These are phyloP conservation scores for Diphasiastrum complanatum DNA, from an alignment of 83 land plant species.

Conservation along the genomic window DNA sequence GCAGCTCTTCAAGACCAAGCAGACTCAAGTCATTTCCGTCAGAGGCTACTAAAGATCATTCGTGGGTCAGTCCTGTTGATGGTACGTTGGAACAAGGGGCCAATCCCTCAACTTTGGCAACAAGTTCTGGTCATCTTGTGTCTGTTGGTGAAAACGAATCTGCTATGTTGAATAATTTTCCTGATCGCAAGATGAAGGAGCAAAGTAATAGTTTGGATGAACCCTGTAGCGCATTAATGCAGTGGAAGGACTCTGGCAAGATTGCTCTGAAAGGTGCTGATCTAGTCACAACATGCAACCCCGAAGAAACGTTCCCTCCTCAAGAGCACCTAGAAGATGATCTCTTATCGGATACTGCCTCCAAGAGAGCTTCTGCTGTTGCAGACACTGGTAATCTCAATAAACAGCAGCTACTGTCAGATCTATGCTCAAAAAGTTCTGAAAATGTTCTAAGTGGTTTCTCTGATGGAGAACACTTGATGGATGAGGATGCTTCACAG, in stretches of 20 bases:
- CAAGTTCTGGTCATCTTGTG: constrained; percentile 13
- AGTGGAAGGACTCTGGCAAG: constrained; percentile 2
- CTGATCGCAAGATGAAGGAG: neutral
- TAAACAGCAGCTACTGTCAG: constrained; percentile 36
- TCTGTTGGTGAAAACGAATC: constrained; percentile 26
- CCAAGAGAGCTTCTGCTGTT: constrained; percentile 18
- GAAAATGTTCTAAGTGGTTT: constrained; percentile 56
- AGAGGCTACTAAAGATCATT: constrained; percentile 13
- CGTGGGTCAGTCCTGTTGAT: neutral
- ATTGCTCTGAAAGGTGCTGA: neutral
- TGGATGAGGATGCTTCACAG: neutral
- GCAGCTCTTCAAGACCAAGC: too few relatives aligned
- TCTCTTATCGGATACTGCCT: constrained; percentile 30
- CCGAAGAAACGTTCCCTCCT: too few relatives aligned
- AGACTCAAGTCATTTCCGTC: too few relatives aligned
- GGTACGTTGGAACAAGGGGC: neutral
- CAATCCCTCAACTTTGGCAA: constrained; percentile 3
- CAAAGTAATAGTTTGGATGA: neutral
- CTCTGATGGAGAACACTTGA: constrained; percentile 32
- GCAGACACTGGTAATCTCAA: constrained; percentile 11
- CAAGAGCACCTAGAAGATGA: constrained; percentile 14
- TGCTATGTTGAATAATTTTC: neutral
- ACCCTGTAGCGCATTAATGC: constrained; percentile 2
- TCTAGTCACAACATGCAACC: constrained; percentile 2
- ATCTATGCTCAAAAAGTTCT: constrained; percentile 52